These are phyloP conservation scores for Wickerhamomyces hampshirensis DNA, from an alignment of 805 yeast species.

Conservation along the genomic window DNA sequence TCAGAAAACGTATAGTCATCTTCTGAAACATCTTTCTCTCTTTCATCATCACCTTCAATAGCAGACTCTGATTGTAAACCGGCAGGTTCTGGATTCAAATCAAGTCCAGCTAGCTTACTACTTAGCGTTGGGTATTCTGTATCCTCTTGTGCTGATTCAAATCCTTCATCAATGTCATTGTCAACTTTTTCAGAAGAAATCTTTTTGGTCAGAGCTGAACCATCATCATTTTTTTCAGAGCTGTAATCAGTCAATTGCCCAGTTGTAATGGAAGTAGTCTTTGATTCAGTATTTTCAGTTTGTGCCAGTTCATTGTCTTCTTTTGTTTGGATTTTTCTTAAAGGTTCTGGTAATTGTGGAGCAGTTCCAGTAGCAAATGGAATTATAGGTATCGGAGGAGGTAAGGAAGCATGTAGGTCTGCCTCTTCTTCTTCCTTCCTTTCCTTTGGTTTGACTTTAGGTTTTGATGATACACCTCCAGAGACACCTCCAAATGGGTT, in stretches of 20 bases:
- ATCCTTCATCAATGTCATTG: slow-evolving; percentile 5
- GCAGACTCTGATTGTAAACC: slow-evolving; percentile 21
- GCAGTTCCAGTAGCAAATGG: slow-evolving; percentile 38
- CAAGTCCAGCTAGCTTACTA: slow-evolving; percentile 14
- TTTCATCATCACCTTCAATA: slow-evolving; percentile 28
- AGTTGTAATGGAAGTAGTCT: not conserved
- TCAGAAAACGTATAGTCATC: slow-evolving; percentile 21
- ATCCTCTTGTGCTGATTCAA: slow-evolving; percentile 13
- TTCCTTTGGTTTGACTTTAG: slow-evolving; percentile 22
- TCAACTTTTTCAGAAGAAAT: slow-evolving; percentile 1
- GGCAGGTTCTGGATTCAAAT: slow-evolving; percentile 9
- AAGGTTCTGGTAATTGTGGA: slow-evolving; percentile 20
- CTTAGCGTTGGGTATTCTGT: slow-evolving; percentile 12
- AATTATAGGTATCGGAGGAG: slow-evolving; percentile 48
- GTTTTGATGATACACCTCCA: slow-evolving; percentile 26
- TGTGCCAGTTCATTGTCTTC: slow-evolving; percentile 9
- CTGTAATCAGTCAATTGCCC: too few relatives aligned
- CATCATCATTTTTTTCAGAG: too few relatives aligned
- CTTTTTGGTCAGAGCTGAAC: slow-evolving; percentile 1
- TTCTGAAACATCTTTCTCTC: slow-evolving; percentile 23
- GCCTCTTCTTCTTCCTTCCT: slow-evolving; percentile 14
- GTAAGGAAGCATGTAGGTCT: slow-evolving; percentile 23
- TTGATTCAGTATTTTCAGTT: slow-evolving; percentile 7
- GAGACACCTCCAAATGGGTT: slow-evolving; percentile 38
- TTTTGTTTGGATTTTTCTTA: slow-evolving; percentile 10